Conservation (phyloP, 2,329 filamentous ascomycete genomes). For the Ophidiomyces ophidiicola region DNA sequence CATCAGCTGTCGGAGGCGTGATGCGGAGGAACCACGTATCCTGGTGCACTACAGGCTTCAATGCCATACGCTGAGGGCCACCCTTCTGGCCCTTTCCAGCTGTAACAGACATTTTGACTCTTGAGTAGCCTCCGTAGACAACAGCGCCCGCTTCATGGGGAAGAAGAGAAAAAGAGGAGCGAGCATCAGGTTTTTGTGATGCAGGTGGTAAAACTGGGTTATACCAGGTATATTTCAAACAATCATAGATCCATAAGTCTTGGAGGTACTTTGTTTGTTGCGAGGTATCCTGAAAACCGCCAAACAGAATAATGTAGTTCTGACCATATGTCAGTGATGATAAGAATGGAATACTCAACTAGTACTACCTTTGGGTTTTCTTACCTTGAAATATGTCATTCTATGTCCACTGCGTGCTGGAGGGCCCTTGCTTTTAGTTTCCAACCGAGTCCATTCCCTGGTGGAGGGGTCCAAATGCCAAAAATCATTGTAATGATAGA, state of each 20-base stretch:
- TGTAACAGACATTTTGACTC: conserved; percentile 59
- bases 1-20: conserved; percentile 56
- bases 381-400: conserved; percentile 81
- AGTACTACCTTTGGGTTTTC: not conserved
- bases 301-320: conserved; percentile 90
- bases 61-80: conserved; percentile 50
- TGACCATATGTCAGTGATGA: conserved; percentile 16
- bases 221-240: conserved; percentile 72
- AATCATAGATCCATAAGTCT: conserved; percentile 94
- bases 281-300: conserved; percentile 93
- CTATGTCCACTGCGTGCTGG: conserved; percentile 81
- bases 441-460: conserved; percentile 83
- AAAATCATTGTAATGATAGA: conserved; percentile 99
- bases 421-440: conserved; percentile 59
- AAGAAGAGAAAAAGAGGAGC: conserved; percentile 82
- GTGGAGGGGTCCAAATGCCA: conserved; percentile 77
- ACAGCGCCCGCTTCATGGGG: conserved; percentile 85
- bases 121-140: conserved; percentile 84
- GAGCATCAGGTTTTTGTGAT: conserved; percentile 74
- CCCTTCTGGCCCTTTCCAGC: conserved; percentile 53
- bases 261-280: conserved; percentile 88
- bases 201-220: conserved; percentile 62
- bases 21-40: conserved; percentile 90
- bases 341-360: not conserved
- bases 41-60: conserved; percentile 82